Evolutionary conservation across 257 asterid species (phyloP).

Genomic region (Cruciata laevipes): DNA sequence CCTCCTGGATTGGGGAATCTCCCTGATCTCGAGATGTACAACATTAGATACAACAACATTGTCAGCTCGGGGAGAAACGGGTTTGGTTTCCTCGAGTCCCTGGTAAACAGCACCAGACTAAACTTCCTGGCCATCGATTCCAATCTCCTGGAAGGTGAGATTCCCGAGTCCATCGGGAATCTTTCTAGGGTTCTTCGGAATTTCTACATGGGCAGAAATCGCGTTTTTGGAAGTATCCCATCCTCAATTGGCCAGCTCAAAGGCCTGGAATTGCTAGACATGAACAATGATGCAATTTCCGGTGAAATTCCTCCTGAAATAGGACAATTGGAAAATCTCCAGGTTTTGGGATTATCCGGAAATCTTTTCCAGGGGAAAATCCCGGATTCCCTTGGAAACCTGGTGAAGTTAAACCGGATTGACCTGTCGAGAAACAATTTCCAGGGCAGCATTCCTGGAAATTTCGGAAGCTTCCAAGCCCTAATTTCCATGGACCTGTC

Average conservation of each 20-base stretch:
- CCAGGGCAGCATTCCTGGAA: slow-evolving; percentile 35
- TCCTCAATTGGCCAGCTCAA: slow-evolving; percentile 43
- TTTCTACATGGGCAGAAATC: slow-evolving; percentile 44
- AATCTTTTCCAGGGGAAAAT: slow-evolving; percentile 37
- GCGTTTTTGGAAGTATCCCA: slow-evolving; percentile 36
- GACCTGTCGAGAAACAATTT: slow-evolving; percentile 48
- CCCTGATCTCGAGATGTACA: slow-evolving; percentile 36
- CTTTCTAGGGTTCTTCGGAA: slow-evolving; percentile 38
- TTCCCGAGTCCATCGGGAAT: slow-evolving; percentile 51
- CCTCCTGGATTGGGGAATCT: slow-evolving; percentile 65
- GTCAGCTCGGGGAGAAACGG: slow-evolving; percentile 30
- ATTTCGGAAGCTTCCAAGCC: slow-evolving; percentile 27
- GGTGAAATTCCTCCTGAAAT: slow-evolving; percentile 50
- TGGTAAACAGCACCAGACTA: slow-evolving; percentile 41
- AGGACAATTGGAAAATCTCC: slow-evolving; percentile 32
- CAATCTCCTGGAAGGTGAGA: slow-evolving; percentile 42
- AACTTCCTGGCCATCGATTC: slow-evolving; percentile 36
- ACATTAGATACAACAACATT: slow-evolving; percentile 47
- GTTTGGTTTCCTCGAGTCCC: slow-evolving; percentile 30
- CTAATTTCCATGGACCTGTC: slow-evolving; percentile 43
- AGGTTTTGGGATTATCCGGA: slow-evolving; percentile 28
- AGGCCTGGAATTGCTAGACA: slow-evolving; percentile 28
- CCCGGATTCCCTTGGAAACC: slow-evolving; percentile 46
- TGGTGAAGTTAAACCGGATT: slow-evolving; percentile 27
- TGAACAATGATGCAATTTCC: slow-evolving; percentile 28